Evolutionary conservation across 352 stramenopile genomes (phyloP).

Genomic region (Phytophthora crassamura): DNA sequence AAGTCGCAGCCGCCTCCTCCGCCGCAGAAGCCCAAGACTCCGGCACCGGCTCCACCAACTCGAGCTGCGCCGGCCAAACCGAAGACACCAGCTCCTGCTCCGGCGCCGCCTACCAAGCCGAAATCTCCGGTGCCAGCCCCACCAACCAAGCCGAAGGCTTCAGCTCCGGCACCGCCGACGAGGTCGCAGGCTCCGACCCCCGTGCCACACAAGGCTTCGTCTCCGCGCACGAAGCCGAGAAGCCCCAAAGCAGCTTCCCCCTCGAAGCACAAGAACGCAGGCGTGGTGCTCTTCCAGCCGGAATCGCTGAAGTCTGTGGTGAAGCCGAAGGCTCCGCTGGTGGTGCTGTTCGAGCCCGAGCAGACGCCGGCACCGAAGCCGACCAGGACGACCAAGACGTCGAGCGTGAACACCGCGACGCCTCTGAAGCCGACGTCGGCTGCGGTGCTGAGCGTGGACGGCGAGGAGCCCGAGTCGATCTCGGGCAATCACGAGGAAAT

Average conservation of each 20-base stretch:
- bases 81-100: not conserved
- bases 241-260: conserved; percentile 13
- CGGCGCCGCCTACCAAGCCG: conserved; percentile 7
- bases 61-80: conserved; percentile 4
- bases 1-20: conserved; percentile 18
- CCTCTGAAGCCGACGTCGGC: conserved; percentile 31
- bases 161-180: not conserved
- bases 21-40: conserved; percentile 24
- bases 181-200: not conserved
- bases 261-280: conserved; percentile 25
- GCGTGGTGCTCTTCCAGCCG: conserved; percentile 42
- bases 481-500: conserved; percentile 11
- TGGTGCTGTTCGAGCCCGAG: conserved; percentile 43
- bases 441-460: conserved; percentile 23
- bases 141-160: not conserved
- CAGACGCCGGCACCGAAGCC: conserved; percentile 14
- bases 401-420: conserved; percentile 26
- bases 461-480: conserved; percentile 23
- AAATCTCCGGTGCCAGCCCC: conserved; percentile 6
- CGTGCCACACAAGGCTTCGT: conserved; percentile 19
- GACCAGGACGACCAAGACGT: conserved; percentile 16
- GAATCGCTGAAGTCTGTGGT: conserved; percentile 37
- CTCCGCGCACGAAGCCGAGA: conserved; percentile 19
- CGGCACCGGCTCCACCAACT: conserved; percentile 6
- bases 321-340: conserved; percentile 35